Base-by-base conservation (phyloP, 495 filamentous ascomycete species). In the Evernia prunastri region DNA sequence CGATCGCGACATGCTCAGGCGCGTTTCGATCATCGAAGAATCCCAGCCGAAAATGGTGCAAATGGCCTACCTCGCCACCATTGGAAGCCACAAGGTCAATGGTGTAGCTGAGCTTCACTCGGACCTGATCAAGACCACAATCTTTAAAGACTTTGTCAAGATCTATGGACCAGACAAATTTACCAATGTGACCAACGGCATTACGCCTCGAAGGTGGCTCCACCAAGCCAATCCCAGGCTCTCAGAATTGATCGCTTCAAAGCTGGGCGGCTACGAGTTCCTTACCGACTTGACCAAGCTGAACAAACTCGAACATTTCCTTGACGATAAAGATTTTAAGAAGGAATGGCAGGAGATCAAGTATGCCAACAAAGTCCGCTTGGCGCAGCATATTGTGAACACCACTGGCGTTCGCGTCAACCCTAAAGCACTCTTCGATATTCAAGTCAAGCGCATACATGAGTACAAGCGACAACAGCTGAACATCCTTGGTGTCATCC, bases 401-500 rank as follows among this genome's bases (percentile, higher is more conserved):
- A 88, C 86, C 9, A 89, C 85, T 8, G 86, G 86, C 33, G 83
- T 94, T 60, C 85, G 80, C 20, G 91, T 98, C 70, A 92, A 95
- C 73, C 95, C 94, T 1, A 80, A 86, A 31, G 84, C 93, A 0
- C 81, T 98, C 39, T 98, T 98, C 69, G 94, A 98, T 71, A 88
- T 98, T 13, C 94, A 98, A 74, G 94, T 97, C 62, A 98, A 98
- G 81, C 89, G 94, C 67, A 98, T 98, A 72, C 94, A 98, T 77
- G 94, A 98, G 79, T 98, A 98, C 78, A 98, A 98, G 82, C 89
- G 94, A 59, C 94, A 98, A 77, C 94, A 98, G 73, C 86, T 98
- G 71, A 98, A 98, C 79, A 97, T 98, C 72, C 97, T 98, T 69
- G 94, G 94, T 58, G 90, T 96, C 64, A 97, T 98, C 70, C 89